phyloP scores from a whole-genome alignment of 2,329 filamentous ascomycete genomes.

The Dactylellina sp. region DNA sequence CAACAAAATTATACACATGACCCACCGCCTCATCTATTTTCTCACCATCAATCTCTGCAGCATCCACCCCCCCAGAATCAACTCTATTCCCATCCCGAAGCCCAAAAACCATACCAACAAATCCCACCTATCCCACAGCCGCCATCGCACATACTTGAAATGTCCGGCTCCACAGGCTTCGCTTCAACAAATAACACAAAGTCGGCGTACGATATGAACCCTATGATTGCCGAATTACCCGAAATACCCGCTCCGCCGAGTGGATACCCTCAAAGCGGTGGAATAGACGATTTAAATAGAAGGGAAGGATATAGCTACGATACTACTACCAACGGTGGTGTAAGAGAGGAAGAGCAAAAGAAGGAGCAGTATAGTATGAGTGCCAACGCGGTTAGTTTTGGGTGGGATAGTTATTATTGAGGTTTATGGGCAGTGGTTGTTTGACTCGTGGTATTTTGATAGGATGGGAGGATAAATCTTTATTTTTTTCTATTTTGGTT shows the following conservation, averaged over 20 bases:
- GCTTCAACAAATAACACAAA: background rate
- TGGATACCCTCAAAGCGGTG: background rate
- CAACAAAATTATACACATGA: too few relatives aligned
- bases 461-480: too few relatives aligned
- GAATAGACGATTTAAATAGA: conserved; percentile 37
- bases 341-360: background rate
- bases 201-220: conserved; percentile 46
- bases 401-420: conserved; percentile 47
- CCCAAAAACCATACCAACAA: background rate
- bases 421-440: background rate
- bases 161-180: conserved; percentile 43
- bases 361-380: conserved; percentile 30
- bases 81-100: background rate
- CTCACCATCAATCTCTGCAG: background rate
- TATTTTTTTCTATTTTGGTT: too few relatives aligned
- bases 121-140: conserved; percentile 3
- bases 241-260: conserved; percentile 20
- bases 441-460: background rate
- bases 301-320: conserved; percentile 27
- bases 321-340: background rate
- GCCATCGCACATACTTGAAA: conserved; percentile 26
- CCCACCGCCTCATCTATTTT: too few relatives aligned
- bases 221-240: conserved; percentile 44
- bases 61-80: background rate
- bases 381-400: conserved; percentile 46